phyloP scores from a whole-genome alignment of 2,329 filamentous ascomycete genomes.

The Colletotrichum sp. region DNA sequence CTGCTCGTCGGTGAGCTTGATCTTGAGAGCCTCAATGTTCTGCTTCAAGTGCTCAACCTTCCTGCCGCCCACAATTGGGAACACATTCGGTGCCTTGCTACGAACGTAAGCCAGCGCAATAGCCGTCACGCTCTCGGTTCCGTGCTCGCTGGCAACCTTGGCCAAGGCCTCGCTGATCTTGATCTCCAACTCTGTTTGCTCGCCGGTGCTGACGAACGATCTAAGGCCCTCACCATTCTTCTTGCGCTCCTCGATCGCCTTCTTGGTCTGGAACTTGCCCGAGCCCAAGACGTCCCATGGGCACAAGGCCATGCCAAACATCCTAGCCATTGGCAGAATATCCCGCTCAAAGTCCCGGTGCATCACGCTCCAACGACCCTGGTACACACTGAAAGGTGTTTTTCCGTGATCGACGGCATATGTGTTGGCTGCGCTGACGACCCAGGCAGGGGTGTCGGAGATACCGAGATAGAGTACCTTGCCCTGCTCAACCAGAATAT shows the following conservation, averaged over 20 bases:
- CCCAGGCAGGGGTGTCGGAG: constrained; percentile 45
- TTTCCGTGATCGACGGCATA: constrained; percentile 39
- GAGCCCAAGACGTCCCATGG: constrained; percentile 67
- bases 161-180: constrained; percentile 64
- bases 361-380: constrained; percentile 41
- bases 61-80: constrained; percentile 58
- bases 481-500: constrained; percentile 44
- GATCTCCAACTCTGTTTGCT: constrained; percentile 52
- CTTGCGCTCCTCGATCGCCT: constrained; percentile 34
- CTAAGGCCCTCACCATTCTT: constrained; percentile 43
- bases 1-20: constrained; percentile 56
- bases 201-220: constrained; percentile 25
- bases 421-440: constrained; percentile 41
- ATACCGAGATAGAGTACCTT: constrained; percentile 47
- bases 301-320: constrained; percentile 54
- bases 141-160: constrained; percentile 62
- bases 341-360: constrained; percentile 43
- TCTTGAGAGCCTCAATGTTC: constrained; percentile 61
- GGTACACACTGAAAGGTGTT: constrained; percentile 43
- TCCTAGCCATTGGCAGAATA: constrained; percentile 45
- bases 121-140: constrained; percentile 61
- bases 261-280: constrained; percentile 53
- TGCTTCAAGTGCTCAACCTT: constrained; percentile 57
- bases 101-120: constrained; percentile 60
- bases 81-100: constrained; percentile 56